phyloP scores from a whole-genome alignment of 345 rosid genomes.

The Melaleuca quinquenervia region DNA sequence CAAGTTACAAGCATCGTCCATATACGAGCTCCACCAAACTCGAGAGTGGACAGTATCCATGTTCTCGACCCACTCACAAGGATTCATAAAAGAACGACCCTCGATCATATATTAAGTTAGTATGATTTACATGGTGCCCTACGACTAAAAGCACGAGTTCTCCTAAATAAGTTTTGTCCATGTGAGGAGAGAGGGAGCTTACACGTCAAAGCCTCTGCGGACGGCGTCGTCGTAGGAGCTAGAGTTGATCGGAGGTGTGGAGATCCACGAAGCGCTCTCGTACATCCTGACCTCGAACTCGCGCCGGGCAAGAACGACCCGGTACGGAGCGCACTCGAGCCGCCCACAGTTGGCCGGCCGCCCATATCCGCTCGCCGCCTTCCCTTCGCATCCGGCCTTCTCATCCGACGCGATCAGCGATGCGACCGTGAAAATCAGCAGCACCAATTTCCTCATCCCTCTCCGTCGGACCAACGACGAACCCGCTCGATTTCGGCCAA shows the following conservation, averaged over 20 bases:
- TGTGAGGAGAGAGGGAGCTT: background rate
- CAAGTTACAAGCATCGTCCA: background rate
- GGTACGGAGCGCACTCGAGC: background rate
- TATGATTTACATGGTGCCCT: background rate
- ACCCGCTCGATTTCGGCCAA: background rate
- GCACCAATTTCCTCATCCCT: background rate
- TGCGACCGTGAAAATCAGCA: background rate
- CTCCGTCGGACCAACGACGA: background rate
- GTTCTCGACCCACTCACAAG: background rate
- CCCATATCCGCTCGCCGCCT: background rate
- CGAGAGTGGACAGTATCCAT: background rate
- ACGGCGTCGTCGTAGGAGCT: background rate
- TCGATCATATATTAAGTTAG: background rate
- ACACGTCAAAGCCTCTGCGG: conserved; percentile 4
- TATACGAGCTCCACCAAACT: background rate
- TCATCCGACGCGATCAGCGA: background rate
- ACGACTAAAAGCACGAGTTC: background rate
- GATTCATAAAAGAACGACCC: background rate
- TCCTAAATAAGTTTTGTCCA: background rate
- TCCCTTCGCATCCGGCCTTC: background rate
- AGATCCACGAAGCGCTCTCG: background rate
- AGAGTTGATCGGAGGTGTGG: background rate
- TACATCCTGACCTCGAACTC: background rate
- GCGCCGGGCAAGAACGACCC: background rate
- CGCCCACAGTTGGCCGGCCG: background rate